Evolutionary conservation across 139 green algal species (phyloP).

Genomic region (Volvox africanus): DNA sequence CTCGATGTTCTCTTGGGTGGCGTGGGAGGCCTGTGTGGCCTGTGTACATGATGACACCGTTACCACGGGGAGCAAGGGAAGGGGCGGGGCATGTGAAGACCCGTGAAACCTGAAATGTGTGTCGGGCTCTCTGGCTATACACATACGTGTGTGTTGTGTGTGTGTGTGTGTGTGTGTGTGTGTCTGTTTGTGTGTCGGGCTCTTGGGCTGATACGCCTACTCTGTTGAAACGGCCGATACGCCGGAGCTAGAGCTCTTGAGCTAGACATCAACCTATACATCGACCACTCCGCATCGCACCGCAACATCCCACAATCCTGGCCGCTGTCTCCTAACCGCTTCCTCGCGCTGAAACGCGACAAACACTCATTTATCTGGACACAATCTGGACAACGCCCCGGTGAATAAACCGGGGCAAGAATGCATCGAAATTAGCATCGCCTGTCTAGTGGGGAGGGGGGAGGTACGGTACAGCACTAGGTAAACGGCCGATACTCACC

Average conservation of each 20-base stretch:
- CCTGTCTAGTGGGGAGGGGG: background rate
- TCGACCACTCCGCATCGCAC: too few relatives aligned
- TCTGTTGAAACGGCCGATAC: too few relatives aligned
- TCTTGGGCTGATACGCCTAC: background rate
- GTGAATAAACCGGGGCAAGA: background rate
- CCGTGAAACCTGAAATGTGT: too few relatives aligned
- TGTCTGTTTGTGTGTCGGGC: background rate
- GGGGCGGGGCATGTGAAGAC: too few relatives aligned
- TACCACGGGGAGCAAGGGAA: background rate
- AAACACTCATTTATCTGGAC: background rate
- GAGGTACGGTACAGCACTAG: background rate
- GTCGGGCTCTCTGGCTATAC: too few relatives aligned
- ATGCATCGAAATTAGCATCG: background rate
- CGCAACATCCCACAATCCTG: too few relatives aligned
- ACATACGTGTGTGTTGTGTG: background rate
- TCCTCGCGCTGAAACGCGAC: background rate
- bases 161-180: background rate
- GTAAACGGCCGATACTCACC: slow-evolving; percentile 7
- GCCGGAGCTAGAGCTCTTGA: too few relatives aligned
- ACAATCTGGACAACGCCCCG: background rate
- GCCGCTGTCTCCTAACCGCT: too few relatives aligned
- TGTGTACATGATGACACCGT: background rate
- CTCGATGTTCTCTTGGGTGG: background rate
- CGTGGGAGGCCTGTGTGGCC: background rate
- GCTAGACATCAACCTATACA: too few relatives aligned